Conservation (phyloP, 2,329 filamentous ascomycete genomes). For the Trichoderma brevicompactum region DNA sequence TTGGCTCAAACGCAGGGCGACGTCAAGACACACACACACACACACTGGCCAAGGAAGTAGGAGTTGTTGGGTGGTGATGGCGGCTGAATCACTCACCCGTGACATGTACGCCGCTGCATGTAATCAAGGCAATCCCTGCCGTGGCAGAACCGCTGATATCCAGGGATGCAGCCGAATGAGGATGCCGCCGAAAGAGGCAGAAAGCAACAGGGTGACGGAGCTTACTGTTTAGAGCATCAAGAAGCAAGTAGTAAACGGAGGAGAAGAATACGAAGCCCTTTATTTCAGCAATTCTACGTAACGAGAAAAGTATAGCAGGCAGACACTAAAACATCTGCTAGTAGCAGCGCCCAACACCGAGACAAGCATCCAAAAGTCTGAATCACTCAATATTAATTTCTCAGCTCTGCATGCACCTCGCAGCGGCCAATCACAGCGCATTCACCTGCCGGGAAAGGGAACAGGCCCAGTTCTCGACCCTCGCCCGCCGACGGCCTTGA, state of each 20-base stretch:
- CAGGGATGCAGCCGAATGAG: neutral
- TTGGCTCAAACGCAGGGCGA: no score
- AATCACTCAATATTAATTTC: slow-evolving; percentile 9
- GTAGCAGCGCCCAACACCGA: neutral
- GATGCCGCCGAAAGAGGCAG: neutral
- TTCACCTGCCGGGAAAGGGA: slow-evolving; percentile 24
- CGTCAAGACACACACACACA: no score
- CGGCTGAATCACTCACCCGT: neutral
- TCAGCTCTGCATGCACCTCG: slow-evolving; percentile 11
- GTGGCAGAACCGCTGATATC: neutral
- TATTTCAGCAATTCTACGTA: neutral
- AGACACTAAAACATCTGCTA: neutral
- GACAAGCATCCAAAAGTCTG: neutral
- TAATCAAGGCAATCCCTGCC: neutral
- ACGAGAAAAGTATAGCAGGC: neutral
- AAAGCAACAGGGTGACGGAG: neutral
- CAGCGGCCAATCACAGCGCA: slow-evolving; percentile 21
- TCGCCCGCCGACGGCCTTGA: neutral
- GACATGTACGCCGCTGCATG: neutral
- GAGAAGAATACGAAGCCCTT: neutral
- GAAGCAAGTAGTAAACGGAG: neutral
- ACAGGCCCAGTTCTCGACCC: slow-evolving; percentile 21
- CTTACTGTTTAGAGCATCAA: neutral
- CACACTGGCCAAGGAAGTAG: neutral
- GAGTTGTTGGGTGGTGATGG: neutral